Base-by-base conservation (phyloP, 192 early-diverging fungal genomes). In the Pilobolus umbonatus region DNA sequence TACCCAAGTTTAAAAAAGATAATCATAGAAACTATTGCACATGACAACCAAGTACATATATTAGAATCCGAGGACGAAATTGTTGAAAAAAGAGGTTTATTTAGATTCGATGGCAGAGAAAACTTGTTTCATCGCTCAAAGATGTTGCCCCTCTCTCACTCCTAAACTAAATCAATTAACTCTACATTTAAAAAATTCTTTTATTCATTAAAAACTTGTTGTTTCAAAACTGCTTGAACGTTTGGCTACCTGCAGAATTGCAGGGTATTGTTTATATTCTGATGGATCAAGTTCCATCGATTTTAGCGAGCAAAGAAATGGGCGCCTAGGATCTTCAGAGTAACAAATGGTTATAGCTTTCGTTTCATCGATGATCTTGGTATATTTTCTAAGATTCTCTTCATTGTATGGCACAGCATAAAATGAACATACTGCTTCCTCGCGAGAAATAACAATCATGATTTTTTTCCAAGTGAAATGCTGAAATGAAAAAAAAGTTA, bases 1-100 rank as follows among this genome's bases (percentile, higher is more conserved):
- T 28, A 51, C 0, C 49, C 14, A 24, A 51, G 29, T 32, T 29
- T 51, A n/a, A 2, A 51, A 10, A 50, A 51, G n/a, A 51, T 51
- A 4, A 51, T 51, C 0, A 51, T 51, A 29, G 49, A 51, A 17
- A 51, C 29, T 10, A 24, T 51, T 8, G 49, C 30, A 0, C 49
- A 51, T 51, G 49, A 51, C 17, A 51, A 51, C n/a, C 49, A 51
- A 51, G 49, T 51, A 9, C 29, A 21, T 51, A n/a, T 51, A 32
- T 24, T 51, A 21, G 49, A 51, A 32, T 51, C 25, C 30, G 17
- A 1, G 11, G 49, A 51, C 12, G 49, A 51, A 51, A 51, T 51
- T 15, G 30, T 22, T 28, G 29, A 51, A 51, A 1, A n/a, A 21
- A 35, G 34, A 35, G 11, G 34, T 35, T 35, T 35, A 35, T 35